A percentile compares a stretch with the other conserved stretches of the same genome.
Evolutionary conservation across 2,329 filamentous ascomycete genomes (phyloP).

Genomic region (Phoma sp.): DNA sequence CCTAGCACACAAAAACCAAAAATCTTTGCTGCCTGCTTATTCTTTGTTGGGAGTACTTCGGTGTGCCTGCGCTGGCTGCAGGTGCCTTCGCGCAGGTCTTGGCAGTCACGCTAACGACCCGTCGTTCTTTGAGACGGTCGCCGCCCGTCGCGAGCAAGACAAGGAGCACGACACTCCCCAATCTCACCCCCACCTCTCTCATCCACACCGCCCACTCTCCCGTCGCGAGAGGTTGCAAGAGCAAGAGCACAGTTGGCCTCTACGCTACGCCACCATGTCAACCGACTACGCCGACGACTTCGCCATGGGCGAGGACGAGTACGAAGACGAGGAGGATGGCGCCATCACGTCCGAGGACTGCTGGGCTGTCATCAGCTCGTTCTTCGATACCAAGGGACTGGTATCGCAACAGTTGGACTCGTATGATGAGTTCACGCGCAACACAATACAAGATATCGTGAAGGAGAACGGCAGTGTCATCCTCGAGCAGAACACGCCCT

Average conservation of each 20-base stretch:
- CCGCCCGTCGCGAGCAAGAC: slow-evolving; percentile 29
- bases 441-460: slow-evolving; percentile 92
- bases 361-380: slow-evolving; percentile 96
- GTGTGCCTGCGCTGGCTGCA: background rate
- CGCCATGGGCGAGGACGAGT: slow-evolving; percentile 68
- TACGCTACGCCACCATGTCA: slow-evolving; percentile 52
- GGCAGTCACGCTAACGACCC: slow-evolving; percentile 11
- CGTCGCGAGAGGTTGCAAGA: slow-evolving; percentile 2
- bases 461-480: slow-evolving; percentile 89
- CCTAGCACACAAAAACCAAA: no score
- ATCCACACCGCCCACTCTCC: slow-evolving; percentile 5
- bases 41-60: no score
- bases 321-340: slow-evolving; percentile 63
- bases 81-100: background rate
- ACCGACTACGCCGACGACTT: slow-evolving; percentile 66
- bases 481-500: slow-evolving; percentile 90
- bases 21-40: no score
- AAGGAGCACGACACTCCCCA: slow-evolving; percentile 23
- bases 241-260: background rate
- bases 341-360: slow-evolving; percentile 95
- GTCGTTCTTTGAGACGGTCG: slow-evolving; percentile 31
- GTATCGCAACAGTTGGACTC: slow-evolving; percentile 98
- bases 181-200: slow-evolving; percentile 20
- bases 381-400: slow-evolving; percentile 94
- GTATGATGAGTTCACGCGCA: slow-evolving; percentile 94